Evolutionary conservation across 2,329 filamentous ascomycete genomes (phyloP).

Genomic region (Neopestalotiopsis sp.): DNA sequence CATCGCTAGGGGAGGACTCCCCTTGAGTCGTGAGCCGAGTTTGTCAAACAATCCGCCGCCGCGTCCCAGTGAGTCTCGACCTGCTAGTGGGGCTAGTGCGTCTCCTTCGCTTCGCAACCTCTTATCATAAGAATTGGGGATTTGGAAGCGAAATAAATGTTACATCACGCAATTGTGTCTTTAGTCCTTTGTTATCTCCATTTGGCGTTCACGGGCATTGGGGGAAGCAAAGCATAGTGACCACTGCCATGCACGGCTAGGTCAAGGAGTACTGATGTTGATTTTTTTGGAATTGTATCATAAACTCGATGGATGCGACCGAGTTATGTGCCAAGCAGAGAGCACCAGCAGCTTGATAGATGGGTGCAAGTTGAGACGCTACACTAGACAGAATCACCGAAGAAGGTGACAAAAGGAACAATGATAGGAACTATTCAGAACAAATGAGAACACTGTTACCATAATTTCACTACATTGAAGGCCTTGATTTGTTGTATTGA

Average conservation of each 20-base stretch:
- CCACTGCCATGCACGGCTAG: background rate
- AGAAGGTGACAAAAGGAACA: background rate
- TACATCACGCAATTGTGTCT: background rate
- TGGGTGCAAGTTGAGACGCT: background rate
- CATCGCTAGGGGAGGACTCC: conserved; percentile 44
- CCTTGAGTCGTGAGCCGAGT: conserved; percentile 37
- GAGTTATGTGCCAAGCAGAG: background rate
- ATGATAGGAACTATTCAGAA: background rate
- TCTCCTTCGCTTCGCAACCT: conserved; percentile 79
- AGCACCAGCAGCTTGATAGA: background rate
- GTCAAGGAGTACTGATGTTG: conserved; percentile 4
- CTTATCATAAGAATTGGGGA: conserved; percentile 55
- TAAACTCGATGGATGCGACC: background rate
- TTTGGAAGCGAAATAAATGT: background rate
- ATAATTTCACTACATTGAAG: background rate
- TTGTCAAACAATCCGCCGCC: conserved; percentile 37
- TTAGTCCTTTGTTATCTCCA: background rate
- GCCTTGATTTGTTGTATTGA: background rate
- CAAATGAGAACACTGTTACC: background rate
- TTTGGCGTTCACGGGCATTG: conserved; percentile 8
- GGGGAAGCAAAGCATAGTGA: background rate
- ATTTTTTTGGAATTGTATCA: conserved; percentile 4
- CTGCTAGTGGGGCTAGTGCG: conserved; percentile 73
- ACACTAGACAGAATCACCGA: background rate
- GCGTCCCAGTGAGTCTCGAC: conserved; percentile 38